Conservation (phyloP, 1,284 basidiomycete genomes). For the Hymenochaete sp. region DNA sequence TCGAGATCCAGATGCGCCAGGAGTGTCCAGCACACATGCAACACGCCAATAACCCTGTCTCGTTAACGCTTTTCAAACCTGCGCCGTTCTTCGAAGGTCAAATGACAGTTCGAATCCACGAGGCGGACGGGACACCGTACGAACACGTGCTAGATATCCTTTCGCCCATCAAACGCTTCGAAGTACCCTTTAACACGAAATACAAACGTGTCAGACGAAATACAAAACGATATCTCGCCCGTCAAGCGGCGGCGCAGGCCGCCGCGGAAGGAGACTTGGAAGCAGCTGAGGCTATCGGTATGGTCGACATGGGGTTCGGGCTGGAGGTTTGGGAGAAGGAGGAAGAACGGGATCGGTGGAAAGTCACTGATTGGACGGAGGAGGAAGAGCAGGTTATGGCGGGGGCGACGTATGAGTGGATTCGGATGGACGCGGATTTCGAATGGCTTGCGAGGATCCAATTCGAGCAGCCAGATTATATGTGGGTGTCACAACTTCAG, state of each 20-base stretch:
- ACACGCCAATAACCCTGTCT: slow-evolving; percentile 60
- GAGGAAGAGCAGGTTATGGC: slow-evolving; percentile 92
- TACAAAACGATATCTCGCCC: slow-evolving; percentile 89
- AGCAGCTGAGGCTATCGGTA: slow-evolving; percentile 87
- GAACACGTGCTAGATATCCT: slow-evolving; percentile 96
- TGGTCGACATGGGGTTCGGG: slow-evolving; percentile 95
- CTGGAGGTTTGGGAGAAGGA: slow-evolving; percentile 96
- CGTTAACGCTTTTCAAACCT: slow-evolving; percentile 68
- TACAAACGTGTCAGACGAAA: slow-evolving; percentile 95
- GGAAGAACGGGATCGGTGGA: slow-evolving; percentile 87
- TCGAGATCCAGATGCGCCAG: slow-evolving; percentile 92
- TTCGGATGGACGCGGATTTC: slow-evolving; percentile 97
- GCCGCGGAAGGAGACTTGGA: slow-evolving; percentile 87
- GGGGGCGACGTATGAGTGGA: slow-evolving; percentile 98
- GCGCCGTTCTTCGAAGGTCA: slow-evolving; percentile 89
- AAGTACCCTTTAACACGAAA: slow-evolving; percentile 99
- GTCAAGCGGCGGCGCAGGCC: slow-evolving; percentile 88
- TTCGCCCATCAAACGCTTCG: slow-evolving; percentile 80
- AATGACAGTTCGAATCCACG: slow-evolving; percentile 98
- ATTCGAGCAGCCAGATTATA: slow-evolving; percentile 95
- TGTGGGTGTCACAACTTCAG: slow-evolving; percentile 98
- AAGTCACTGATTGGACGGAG: slow-evolving; percentile 96
- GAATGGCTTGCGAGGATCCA: slow-evolving; percentile 94
- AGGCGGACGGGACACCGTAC: slow-evolving; percentile 98
- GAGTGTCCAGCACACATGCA: slow-evolving; percentile 69